Evolutionary conservation across 1,284 basidiomycete species (phyloP), one percentile per base, ranked within the genome.

Genomic region (Ustilago sp.): DNA sequence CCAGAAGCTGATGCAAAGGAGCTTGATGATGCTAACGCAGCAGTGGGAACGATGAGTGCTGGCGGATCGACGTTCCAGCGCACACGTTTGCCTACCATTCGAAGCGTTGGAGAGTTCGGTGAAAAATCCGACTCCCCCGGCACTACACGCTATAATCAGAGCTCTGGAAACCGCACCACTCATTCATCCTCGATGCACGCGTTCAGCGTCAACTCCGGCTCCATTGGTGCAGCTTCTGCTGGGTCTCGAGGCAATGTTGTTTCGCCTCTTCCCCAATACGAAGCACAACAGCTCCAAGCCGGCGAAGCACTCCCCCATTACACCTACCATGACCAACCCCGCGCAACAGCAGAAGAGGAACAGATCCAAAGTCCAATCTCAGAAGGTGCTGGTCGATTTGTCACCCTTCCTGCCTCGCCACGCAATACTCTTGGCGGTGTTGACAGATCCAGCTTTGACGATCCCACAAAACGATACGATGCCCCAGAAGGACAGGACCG

Each of bases 101-200:
- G 60, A 8, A 77, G 71, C 41, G 80, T 81, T 8, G 67, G 79
- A 47, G 80, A 81, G 52, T 77, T 81, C 23, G 78, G 80, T 28
- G 80, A 80, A 56, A 61, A 59, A 48, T 64, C 65, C 65, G 66
- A 71, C 17, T 32, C 48, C 31, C 48, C 48, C 53, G 51, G 55
- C 11, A n/a, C 7, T 8, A 35, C 35, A 5, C n/a, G 15, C 17
- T 53, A 34, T 15, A 58, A 35, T 12, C 57, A 55, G 31, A 59
- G 63, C 35, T 55, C 55, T 4, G 63, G 55, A 3, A 39, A 47
- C 15, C 48, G 52, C 8, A 62, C 54, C 0, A 23, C 41, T 4
- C 50, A 56, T 5, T 55, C 45, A 7, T 38, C 52, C 1, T 62
- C 58, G 31, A 31, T 28, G 31, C 57, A 56, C 23, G 64, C 50